Evolutionary conservation across 2,329 filamentous ascomycete species (phyloP).

Genomic region (Colletotrichum spinosum): DNA sequence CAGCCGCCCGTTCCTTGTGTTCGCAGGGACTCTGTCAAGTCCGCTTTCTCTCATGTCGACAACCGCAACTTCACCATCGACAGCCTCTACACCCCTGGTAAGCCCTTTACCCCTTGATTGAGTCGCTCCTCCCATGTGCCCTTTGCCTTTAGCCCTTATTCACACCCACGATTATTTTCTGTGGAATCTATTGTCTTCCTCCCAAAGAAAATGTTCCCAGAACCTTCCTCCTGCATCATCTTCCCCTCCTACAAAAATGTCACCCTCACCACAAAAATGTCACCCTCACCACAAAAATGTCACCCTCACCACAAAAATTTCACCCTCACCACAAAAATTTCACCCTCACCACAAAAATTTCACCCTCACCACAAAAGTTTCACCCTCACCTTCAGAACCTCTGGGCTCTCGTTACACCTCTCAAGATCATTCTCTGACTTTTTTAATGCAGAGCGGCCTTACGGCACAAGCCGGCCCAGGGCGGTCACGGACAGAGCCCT

Average conservation of each 20-base stretch:
- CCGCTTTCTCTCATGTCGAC: slow-evolving; percentile 20
- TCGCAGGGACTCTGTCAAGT: slow-evolving; percentile 23
- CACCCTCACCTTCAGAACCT: not conserved
- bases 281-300: not conserved
- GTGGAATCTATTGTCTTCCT: too few species aligned
- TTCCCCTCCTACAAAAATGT: not conserved
- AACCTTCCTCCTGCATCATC: not conserved
- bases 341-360: too few species aligned
- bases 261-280: not conserved
- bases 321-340: not conserved
- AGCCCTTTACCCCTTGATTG: not conserved
- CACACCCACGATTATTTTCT: not conserved
- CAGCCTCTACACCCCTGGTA: slow-evolving; percentile 10
- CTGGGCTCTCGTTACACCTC: too few species aligned
- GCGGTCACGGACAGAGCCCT: too few species aligned
- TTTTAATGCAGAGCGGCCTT: not conserved
- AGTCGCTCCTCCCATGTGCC: not conserved
- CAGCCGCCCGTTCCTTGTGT: not conserved
- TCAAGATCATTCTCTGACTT: slow-evolving; percentile 5
- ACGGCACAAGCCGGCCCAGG: not conserved
- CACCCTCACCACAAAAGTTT: not conserved
- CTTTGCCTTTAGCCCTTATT: not conserved
- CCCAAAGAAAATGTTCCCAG: not conserved
- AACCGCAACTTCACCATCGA: slow-evolving; percentile 13
- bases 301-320: too few species aligned